These are phyloP conservation scores for Pichia cabralensis DNA, from an alignment of 805 yeast species.

Conservation along the genomic window DNA sequence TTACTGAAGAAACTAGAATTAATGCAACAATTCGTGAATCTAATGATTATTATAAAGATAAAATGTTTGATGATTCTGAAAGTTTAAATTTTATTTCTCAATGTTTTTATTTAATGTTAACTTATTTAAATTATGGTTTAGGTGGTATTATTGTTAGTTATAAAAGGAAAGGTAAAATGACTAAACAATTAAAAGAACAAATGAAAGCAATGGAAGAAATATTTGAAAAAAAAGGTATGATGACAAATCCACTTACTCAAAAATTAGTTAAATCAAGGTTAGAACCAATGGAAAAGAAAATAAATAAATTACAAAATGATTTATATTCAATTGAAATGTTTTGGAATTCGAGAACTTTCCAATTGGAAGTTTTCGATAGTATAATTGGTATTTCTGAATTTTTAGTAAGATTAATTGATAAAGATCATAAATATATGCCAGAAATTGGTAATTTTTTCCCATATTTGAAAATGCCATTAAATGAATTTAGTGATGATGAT, in stretches of 20 bases:
- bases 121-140: constrained; percentile 79
- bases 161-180: constrained; percentile 40
- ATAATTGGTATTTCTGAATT: constrained; percentile 68
- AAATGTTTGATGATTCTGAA: constrained; percentile 24
- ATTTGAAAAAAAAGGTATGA: constrained; percentile 13
- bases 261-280: constrained; percentile 21
- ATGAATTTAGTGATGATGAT: constrained; percentile 48
- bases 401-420: constrained; percentile 63
- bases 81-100: constrained; percentile 75
- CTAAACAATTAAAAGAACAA: constrained; percentile 43
- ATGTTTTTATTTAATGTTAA: constrained; percentile 69
- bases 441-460: constrained; percentile 10
- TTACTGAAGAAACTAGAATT: constrained; percentile 73
- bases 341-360: constrained; percentile 45
- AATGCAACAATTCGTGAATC: constrained; percentile 69
- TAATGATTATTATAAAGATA: constrained; percentile 40
- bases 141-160: constrained; percentile 63
- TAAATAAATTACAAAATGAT: constrained; percentile 30
- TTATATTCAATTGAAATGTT: constrained; percentile 55
- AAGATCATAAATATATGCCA: constrained; percentile 54
- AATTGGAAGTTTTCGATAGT: constrained; percentile 65
- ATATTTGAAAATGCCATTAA: constrained; percentile 42
- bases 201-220: constrained; percentile 40
- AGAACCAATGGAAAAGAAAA: constrained; percentile 25
- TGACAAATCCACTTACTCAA: constrained; percentile 21